These are phyloP conservation scores for Aspergillus proliferans DNA, from an alignment of 2,329 filamentous ascomycete genomes.

Conservation along the genomic window DNA sequence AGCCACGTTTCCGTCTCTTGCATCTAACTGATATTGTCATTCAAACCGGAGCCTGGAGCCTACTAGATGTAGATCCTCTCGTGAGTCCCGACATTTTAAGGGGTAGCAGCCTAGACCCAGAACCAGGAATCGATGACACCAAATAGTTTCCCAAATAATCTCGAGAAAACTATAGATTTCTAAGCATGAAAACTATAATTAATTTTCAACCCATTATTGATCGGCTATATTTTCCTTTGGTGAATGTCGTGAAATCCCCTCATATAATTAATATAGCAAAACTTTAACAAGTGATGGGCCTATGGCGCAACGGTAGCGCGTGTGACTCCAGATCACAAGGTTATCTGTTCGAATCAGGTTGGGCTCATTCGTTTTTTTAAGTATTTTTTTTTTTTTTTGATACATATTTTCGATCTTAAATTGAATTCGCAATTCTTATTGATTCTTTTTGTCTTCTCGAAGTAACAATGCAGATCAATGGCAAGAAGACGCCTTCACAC, in stretches of 20 bases:
- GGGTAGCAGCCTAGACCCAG: no score
- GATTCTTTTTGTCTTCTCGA: no score
- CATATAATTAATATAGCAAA: neutral
- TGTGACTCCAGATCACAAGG: constrained; percentile 1
- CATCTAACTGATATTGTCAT: neutral
- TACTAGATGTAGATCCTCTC: no score
- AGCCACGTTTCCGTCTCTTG: neutral
- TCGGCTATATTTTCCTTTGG: neutral
- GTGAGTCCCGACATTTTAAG: no score
- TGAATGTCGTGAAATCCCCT: neutral
- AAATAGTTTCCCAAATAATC: no score
- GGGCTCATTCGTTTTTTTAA: neutral
- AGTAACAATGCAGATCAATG: no score
- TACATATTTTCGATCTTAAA: no score
- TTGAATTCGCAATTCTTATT: no score
- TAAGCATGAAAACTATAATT: no score
- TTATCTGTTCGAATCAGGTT: neutral
- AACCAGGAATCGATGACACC: no score
- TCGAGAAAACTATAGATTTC: no score
- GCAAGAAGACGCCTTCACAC: no score
- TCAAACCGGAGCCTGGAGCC: neutral
- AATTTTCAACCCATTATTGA: neutral
- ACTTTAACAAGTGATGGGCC: neutral
- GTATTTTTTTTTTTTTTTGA: neutral
- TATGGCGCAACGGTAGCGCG: constrained; percentile 1